Evolutionary conservation across 2,329 filamentous ascomycete species (phyloP), one percentile per base, ranked within the genome.

Genomic region (Hymenoscyphus albidus): DNA sequence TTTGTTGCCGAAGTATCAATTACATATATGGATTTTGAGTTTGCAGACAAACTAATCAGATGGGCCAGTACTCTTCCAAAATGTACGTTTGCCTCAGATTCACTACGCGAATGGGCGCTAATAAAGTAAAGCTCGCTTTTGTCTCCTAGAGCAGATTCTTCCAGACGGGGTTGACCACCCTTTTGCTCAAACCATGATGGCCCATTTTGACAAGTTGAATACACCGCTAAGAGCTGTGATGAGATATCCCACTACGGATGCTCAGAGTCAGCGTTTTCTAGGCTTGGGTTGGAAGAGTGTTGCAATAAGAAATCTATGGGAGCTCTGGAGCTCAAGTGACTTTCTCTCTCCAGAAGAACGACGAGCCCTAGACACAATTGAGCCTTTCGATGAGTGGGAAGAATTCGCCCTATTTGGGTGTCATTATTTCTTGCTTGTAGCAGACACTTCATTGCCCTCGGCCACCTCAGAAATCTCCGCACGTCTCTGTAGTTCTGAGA

Each of bases 381-480:
- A 97, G 73, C 87, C 89, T 0, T 97, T 98, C 74, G 94, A 98
- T 75, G 93, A 97, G 77, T 97, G 92, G 92, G 94, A 98, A 76
- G 94, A 97, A 72, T 93, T 97, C 74, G 88, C 90, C 2, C 80
- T 97, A 0, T 97, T 96, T 75, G 87, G 85, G 1, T 87, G 88
- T 40, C 93, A 97, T 76, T 96, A 97, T 76, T 90, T 93, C 70
- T 78, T 97, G 55, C 81, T 96, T 9, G 81, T 86, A 60, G 91
- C 92, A 14, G 59, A 70, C 32, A 70, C n/a, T 22, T n/a, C 44
- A 6, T 51, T 51, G 44, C 12, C 44, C 44, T 51, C 12, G 18
- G n/a, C 12, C 12, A 57, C 31, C 35, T 57, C 54, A 32, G 13
- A 6, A 7, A 10, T 16, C 12, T 35, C 54, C 27, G 13, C 54